Evolutionary conservation across 192 early-diverging fungal species (phyloP).

Genomic region (Backusella mclennaniae): DNA sequence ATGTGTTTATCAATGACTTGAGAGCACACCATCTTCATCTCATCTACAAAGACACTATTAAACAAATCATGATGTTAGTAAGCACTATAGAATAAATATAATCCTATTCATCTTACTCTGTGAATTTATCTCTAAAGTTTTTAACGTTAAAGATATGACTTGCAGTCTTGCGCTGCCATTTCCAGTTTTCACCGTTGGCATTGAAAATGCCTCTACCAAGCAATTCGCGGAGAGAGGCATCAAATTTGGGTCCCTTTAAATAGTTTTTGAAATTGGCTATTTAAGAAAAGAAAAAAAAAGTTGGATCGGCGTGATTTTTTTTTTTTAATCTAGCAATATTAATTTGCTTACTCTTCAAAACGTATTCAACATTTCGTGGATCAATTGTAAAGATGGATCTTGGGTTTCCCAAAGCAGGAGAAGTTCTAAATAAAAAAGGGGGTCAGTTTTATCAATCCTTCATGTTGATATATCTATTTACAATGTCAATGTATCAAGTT

Average conservation of each 20-base stretch:
- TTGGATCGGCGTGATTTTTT: not conserved
- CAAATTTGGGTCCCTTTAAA: constrained; percentile 39
- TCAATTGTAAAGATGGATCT: constrained; percentile 22
- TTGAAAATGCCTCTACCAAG: constrained; percentile 72
- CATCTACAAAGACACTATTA: constrained; percentile 32
- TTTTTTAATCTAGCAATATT: not conserved
- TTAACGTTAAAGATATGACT: constrained; percentile 36
- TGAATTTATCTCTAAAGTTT: constrained; percentile 38
- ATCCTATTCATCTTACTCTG: constrained; percentile 19
- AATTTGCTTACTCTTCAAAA: constrained; percentile 32
- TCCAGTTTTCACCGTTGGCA: constrained; percentile 65
- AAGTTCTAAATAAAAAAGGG: constrained; percentile 1
- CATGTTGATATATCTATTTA: not conserved
- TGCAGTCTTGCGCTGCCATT: constrained; percentile 53
- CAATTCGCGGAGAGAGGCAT: constrained; percentile 44
- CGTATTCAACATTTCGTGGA: constrained; percentile 33
- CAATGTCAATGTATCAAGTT: constrained; percentile 19
- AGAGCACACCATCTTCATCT: constrained; percentile 17
- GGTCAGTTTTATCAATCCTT: not conserved
- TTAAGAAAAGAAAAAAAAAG: not conserved
- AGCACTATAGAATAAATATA: not conserved
- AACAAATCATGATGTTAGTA: not conserved
- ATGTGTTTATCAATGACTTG: constrained; percentile 26
- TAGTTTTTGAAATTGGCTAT: constrained; percentile 39
- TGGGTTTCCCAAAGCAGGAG: constrained; percentile 22